Evolutionary conservation across 768 basidiomycete genomes (phyloP), one percentile per base, ranked within the genome.

Genomic region (Kwoniella europaea): DNA sequence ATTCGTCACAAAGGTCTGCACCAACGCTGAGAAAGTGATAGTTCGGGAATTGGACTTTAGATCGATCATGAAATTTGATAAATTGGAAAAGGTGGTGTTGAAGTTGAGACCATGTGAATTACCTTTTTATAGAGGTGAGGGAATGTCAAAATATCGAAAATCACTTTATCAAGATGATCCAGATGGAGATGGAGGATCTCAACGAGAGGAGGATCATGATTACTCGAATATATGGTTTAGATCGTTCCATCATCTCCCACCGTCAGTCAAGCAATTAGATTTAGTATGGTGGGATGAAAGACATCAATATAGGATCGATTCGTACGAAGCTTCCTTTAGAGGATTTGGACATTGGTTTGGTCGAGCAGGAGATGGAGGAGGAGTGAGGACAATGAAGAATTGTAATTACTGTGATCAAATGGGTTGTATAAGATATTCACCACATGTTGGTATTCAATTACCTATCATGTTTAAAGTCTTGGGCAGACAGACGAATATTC

Each of bases 101-200:
- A 68, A 68, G 24, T 27, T 68, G 1, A 29, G 67, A 43, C 67
- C 67, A 18, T 68, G 67, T 56, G 60, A 68, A 52, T 52, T 68
- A 29, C 67, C 67, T 18, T 62, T 12, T 18, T 62, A 63, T 43
- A 55, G 18, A 27, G 63, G 46, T 29, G 57, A 41, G 29, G 57
- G 57, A 13, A 22, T 59, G 35, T 20, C 16, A 12, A 27, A 24
- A 22, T 24, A n/a, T 55, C 15, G 24, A 4, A 55, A 12, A 9
- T 22, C 15, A 55, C 9, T 29, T 24, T 35, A 22, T 44, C 15
- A 24, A 27, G 10, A 64, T 9, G 63, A 64, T 53, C 12, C 15
- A n/a, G 18, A 53, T 64, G 22, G 18, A 42, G 43, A 44, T 41
- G 42, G 35, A 62, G 35, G 35, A 35, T 35, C 35, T 35, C 35